Percentiles rank a stretch among this genome's conserved stretches.
Conservation (phyloP, 1,139 yeast species). For the Candida freyschussii region DNA sequence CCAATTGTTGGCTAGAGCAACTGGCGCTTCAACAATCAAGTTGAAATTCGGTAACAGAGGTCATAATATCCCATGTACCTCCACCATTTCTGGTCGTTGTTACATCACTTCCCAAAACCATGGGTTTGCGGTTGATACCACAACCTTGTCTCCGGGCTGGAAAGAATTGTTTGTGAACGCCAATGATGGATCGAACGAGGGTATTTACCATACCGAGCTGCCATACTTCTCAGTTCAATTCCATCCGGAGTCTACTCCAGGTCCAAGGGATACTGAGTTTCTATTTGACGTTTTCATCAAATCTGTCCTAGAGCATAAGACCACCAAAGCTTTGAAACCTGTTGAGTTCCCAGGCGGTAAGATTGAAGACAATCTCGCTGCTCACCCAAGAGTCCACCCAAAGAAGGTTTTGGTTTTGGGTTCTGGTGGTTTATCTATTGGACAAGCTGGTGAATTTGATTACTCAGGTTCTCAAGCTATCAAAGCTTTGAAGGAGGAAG, state of each 20-base stretch:
- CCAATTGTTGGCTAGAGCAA: conserved; percentile 92
- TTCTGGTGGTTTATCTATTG: conserved; percentile 97
- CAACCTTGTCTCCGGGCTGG: conserved; percentile 77
- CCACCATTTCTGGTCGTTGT: conserved; percentile 90
- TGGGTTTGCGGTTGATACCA: conserved; percentile 93
- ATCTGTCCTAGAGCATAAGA: conserved; percentile 63
- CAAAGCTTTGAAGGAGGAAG: conserved; percentile 95
- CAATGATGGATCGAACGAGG: conserved; percentile 97
- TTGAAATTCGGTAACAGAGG: conserved; percentile 99
- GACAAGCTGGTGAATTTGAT: conserved; percentile 99
- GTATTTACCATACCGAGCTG: conserved; percentile 83
- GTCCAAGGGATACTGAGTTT: conserved; percentile 98
- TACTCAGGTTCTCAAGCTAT: conserved; percentile 96
- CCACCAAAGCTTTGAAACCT: conserved; percentile 55
- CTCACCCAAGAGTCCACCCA: conserved; percentile 73
- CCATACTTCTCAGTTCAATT: conserved; percentile 99
- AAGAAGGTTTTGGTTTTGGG: conserved; percentile 95
- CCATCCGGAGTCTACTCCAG: conserved; percentile 99
- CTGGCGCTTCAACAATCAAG: conserved; percentile 90
- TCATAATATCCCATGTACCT: conserved; percentile 97
- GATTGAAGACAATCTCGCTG: conserved; percentile 64
- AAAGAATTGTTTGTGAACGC: conserved; percentile 92
- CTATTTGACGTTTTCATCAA: conserved; percentile 90
- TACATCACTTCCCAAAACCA: conserved; percentile 98
- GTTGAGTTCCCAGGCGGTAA: conserved; percentile 91